Conservation (phyloP, 768 basidiomycete species). For the Cubamyces lactineus region DNA sequence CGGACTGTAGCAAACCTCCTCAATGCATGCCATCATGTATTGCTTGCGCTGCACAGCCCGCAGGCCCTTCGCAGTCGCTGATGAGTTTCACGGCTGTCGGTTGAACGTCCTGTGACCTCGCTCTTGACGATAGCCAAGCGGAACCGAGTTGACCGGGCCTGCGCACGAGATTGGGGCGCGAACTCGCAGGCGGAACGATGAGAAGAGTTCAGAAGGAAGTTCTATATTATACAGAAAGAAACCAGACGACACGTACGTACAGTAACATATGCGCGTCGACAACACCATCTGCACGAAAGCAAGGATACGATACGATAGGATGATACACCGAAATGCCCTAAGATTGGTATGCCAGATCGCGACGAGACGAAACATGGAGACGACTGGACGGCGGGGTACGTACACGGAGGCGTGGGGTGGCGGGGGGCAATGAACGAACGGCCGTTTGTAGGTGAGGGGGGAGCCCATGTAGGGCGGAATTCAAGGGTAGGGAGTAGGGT, state of each 20-base stretch:
- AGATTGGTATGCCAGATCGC: slow-evolving; percentile 14
- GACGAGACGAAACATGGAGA: not conserved
- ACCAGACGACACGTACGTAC: slow-evolving; percentile 2
- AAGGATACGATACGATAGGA: slow-evolving; percentile 10
- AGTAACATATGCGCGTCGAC: not conserved
- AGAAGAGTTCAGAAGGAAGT: not conserved
- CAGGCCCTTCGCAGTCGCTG: too few relatives aligned
- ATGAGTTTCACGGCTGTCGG: too few relatives aligned
- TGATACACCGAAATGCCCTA: slow-evolving; percentile 18
- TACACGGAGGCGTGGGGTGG: not conserved
- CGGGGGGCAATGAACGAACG: not conserved
- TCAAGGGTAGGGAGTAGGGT: not conserved
- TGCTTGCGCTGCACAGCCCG: too few relatives aligned
- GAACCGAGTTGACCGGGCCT: not conserved
- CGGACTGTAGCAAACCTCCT: too few relatives aligned
- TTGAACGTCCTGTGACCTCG: too few relatives aligned
- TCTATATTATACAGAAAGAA: slow-evolving; percentile 11
- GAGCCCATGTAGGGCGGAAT: not conserved
- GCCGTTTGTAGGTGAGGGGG: not conserved
- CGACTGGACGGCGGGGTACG: not conserved
- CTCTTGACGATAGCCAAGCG: not conserved
- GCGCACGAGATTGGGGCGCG: too few relatives aligned
- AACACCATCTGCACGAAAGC: slow-evolving; percentile 17
- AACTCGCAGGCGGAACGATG: too few relatives aligned
- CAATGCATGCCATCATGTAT: too few relatives aligned